phyloP scores from a whole-genome alignment of 2,329 filamentous ascomycete species.

The Teratosphaeria epicoccoides region DNA sequence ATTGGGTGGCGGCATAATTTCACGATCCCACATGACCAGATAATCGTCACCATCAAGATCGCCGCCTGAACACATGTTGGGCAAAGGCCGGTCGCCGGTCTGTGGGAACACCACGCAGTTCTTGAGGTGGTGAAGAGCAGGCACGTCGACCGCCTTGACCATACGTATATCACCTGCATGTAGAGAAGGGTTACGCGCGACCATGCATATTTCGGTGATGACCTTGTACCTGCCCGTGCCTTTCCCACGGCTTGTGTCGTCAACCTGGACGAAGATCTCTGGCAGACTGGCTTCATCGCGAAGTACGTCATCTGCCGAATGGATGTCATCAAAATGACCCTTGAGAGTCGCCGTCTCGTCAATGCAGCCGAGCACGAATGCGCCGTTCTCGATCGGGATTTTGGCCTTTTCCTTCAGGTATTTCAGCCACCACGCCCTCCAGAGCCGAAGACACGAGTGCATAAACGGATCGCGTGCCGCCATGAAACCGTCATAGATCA shows the following conservation, averaged over 20 bases:
- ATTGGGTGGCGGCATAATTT: slow-evolving; percentile 51
- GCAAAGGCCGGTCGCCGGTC: slow-evolving; percentile 69
- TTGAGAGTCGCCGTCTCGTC: slow-evolving; percentile 71
- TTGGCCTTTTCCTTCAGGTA: slow-evolving; percentile 85
- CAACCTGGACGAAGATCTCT: slow-evolving; percentile 81
- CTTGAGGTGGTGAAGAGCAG: slow-evolving; percentile 61
- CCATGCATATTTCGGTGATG: slow-evolving; percentile 65
- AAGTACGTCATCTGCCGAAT: neutral
- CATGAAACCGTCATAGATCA: slow-evolving; percentile 76
- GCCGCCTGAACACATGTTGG: slow-evolving; percentile 91
- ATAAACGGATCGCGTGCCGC: slow-evolving; percentile 65
- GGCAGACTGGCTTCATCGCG: slow-evolving; percentile 46
- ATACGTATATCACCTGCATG: slow-evolving; percentile 87
- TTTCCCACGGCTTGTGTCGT: slow-evolving; percentile 31
- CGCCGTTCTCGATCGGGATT: slow-evolving; percentile 70
- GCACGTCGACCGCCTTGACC: slow-evolving; percentile 69
- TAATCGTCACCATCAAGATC: slow-evolving; percentile 96
- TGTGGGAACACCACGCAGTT: slow-evolving; percentile 84
- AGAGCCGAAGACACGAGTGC: slow-evolving; percentile 66
- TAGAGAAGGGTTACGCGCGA: slow-evolving; percentile 86
- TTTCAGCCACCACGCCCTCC: slow-evolving; percentile 83
- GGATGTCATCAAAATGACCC: slow-evolving; percentile 47
- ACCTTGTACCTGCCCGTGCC: slow-evolving; percentile 47
- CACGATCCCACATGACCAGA: slow-evolving; percentile 80
- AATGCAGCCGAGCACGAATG: slow-evolving; percentile 77